Evolutionary conservation across 1,284 basidiomycete species (phyloP).

Genomic region (Microbotryum silenes-acaulis): DNA sequence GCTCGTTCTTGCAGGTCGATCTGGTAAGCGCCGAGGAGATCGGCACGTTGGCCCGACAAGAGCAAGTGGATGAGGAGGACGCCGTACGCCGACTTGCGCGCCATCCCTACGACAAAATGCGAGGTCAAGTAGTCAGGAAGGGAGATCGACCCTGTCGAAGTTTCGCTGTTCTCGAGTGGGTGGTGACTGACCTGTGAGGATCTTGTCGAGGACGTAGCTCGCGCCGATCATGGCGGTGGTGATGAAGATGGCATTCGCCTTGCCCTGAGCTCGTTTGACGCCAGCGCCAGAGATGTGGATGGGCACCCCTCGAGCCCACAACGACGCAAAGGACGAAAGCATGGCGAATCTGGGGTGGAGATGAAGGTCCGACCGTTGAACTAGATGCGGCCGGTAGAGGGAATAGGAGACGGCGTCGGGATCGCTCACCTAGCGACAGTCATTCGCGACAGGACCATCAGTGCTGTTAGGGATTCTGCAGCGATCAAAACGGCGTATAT

Average conservation of each 20-base stretch:
- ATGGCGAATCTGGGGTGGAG: constrained; percentile 18
- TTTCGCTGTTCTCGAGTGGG: too few relatives aligned
- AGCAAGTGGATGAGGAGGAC: constrained; percentile 26
- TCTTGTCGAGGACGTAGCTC: constrained; percentile 23
- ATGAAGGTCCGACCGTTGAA: background rate
- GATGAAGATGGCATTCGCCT: constrained; percentile 29
- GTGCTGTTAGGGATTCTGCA: constrained; percentile 13
- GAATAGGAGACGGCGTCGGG: too few relatives aligned
- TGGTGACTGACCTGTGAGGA: constrained; percentile 27
- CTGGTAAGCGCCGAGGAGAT: constrained; percentile 14
- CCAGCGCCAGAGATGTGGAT: constrained; percentile 2
- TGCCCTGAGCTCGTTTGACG: constrained; percentile 21
- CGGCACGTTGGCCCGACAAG: constrained; percentile 21
- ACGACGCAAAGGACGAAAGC: constrained; percentile 20
- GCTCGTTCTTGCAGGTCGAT: constrained; percentile 3
- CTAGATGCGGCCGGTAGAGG: background rate
- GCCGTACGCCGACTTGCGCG: constrained; percentile 21
- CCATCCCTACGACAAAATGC: background rate
- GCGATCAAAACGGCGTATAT: constrained; percentile 21
- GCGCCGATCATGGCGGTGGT: constrained; percentile 23
- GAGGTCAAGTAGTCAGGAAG: too few relatives aligned
- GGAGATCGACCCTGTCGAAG: too few relatives aligned
- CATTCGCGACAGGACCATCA: constrained; percentile 16
- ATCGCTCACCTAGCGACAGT: constrained; percentile 12
- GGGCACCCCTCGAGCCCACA: constrained; percentile 28